Conservation (phyloP, 805 yeast species). For the Hanseniaspora occidentalis region DNA sequence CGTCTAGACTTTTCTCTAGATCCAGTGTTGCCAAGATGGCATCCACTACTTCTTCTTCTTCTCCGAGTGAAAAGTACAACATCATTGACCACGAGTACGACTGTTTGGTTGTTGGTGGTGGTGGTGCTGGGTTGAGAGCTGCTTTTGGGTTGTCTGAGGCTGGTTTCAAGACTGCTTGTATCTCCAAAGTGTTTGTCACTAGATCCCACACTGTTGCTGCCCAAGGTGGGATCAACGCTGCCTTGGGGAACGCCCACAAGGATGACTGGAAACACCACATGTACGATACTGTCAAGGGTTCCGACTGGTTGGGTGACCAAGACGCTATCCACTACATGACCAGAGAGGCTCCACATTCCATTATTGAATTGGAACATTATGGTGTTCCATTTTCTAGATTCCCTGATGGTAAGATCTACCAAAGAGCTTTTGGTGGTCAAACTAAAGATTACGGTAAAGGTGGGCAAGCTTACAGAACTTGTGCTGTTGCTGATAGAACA, state of each 20-base stretch:
- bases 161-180: slow-evolving; percentile 95
- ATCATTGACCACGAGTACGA: slow-evolving; percentile 96
- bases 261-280: slow-evolving; percentile 99
- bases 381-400: slow-evolving; percentile 98
- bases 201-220: slow-evolving; percentile 99
- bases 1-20: slow-evolving; percentile 27
- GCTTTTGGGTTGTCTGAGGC: slow-evolving; percentile 96
- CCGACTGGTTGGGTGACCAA: slow-evolving; percentile 99
- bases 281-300: slow-evolving; percentile 98
- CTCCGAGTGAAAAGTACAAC: slow-evolving; percentile 46
- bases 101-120: slow-evolving; percentile 96
- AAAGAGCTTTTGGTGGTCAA: slow-evolving; percentile 99
- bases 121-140: slow-evolving; percentile 98
- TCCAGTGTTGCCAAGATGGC: not conserved
- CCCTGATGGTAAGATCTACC: slow-evolving; percentile 92
- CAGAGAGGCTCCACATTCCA: slow-evolving; percentile 91
- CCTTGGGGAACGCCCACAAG: slow-evolving; percentile 94
- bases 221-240: slow-evolving; percentile 99
- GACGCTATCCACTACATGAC: slow-evolving; percentile 99
- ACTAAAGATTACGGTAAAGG: slow-evolving; percentile 91
- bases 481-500: slow-evolving; percentile 99
- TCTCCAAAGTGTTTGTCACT: slow-evolving; percentile 92
- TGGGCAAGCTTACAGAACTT: slow-evolving; percentile 98
- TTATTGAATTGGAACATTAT: slow-evolving; percentile 92
- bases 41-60: slow-evolving; percentile 2